These are phyloP conservation scores for Ceratobasidium sp. DNA, from an alignment of 1,284 basidiomycete genomes.

Conservation along the genomic window DNA sequence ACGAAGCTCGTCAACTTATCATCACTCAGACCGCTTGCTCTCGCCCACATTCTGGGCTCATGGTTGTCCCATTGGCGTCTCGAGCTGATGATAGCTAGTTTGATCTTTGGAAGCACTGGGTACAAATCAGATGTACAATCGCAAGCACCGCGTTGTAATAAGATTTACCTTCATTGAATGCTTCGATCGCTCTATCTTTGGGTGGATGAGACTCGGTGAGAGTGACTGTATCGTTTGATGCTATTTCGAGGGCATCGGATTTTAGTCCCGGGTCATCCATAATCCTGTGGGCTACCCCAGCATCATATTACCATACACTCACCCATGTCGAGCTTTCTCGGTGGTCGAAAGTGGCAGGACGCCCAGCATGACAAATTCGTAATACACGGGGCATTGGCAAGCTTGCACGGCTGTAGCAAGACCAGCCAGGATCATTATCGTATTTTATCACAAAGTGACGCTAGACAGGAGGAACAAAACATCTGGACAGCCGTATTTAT, in stretches of 20 bases:
- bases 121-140: too few relatives aligned
- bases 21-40: slow-evolving; percentile 61
- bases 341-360: not conserved
- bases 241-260: slow-evolving; percentile 54
- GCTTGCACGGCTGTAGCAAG: too few relatives aligned
- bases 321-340: slow-evolving; percentile 4
- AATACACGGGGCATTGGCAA: not conserved
- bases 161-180: slow-evolving; percentile 54
- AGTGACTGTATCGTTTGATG: slow-evolving; percentile 60
- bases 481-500: too few relatives aligned
- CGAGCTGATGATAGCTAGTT: slow-evolving; percentile 65
- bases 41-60: slow-evolving; percentile 42
- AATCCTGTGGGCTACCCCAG: not conserved
- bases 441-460: not conserved
- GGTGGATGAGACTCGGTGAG: slow-evolving; percentile 67
- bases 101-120: slow-evolving; percentile 60
- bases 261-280: too few relatives aligned
- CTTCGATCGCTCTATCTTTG: slow-evolving; percentile 62
- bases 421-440: too few relatives aligned
- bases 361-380: not conserved
- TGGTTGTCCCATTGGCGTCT: slow-evolving; percentile 68
- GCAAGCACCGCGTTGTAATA: not conserved
- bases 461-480: too few relatives aligned
- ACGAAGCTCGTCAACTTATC: slow-evolving; percentile 59
- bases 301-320: too few relatives aligned